Conservation (phyloP, 208 protist genomes). For the Leishmania gerbilli region DNA sequence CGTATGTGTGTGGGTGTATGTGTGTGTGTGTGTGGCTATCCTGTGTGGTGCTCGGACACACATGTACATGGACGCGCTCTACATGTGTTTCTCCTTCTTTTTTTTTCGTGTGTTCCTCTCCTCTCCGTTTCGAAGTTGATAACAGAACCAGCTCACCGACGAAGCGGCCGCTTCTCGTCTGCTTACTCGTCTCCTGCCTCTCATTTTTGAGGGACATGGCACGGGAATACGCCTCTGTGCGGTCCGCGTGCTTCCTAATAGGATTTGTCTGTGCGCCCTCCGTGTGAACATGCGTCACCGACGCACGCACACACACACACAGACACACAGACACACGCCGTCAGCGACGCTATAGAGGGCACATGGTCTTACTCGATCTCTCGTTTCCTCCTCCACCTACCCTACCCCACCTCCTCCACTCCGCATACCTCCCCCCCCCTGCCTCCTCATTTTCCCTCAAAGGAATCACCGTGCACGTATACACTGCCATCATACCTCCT, state of each 20-base stretch:
- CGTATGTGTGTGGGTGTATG: background rate
- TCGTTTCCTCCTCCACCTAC: background rate
- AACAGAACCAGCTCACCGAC: background rate
- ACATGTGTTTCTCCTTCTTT: slow-evolving; percentile 6
- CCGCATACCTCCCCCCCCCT: background rate
- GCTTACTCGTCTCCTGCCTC: background rate
- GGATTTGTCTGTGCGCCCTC: background rate
- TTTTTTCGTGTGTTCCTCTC: slow-evolving; percentile 7
- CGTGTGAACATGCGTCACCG: background rate
- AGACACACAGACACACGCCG: background rate
- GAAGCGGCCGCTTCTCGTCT: background rate
- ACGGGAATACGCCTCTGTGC: background rate
- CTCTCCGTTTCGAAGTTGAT: background rate
- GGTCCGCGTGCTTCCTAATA: background rate
- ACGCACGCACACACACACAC: background rate
- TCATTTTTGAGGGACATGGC: background rate
- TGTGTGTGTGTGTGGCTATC: background rate
- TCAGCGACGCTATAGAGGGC: background rate
- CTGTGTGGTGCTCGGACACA: background rate
- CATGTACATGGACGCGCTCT: background rate
- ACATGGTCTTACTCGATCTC: background rate
- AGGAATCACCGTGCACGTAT: background rate
- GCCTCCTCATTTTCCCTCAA: background rate
- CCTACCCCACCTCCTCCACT: background rate
- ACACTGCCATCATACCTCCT: background rate